phyloP scores from a whole-genome alignment of 2,329 filamentous ascomycete species.

The Colletotrichum sp. region DNA sequence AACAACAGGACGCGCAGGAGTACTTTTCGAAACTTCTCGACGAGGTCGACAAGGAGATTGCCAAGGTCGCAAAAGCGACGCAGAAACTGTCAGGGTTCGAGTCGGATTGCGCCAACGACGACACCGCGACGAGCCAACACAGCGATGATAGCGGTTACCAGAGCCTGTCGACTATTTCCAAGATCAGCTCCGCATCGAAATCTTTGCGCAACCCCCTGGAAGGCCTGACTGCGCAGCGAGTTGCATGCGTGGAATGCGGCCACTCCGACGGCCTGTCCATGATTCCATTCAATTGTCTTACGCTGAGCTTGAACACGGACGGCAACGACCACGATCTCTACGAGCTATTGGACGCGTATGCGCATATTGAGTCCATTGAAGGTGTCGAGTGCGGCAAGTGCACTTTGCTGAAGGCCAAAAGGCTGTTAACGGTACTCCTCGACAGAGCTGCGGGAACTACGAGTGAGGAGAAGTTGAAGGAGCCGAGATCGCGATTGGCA shows the following conservation, averaged over 20 bases:
- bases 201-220: constrained; percentile 78
- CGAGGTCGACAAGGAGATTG: constrained; percentile 80
- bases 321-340: constrained; percentile 71
- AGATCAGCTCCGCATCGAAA: constrained; percentile 31
- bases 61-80: constrained; percentile 47
- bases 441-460: constrained; percentile 39
- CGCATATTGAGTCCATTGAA: constrained; percentile 82
- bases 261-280: constrained; percentile 88
- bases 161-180: constrained; percentile 45
- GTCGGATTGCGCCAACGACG: constrained; percentile 41
- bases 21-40: constrained; percentile 92
- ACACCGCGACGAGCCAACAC: constrained; percentile 49
- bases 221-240: constrained; percentile 84
- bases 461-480: constrained; percentile 56
- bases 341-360: constrained; percentile 84
- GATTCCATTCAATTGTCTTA: constrained; percentile 93
- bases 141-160: constrained; percentile 65
- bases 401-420: constrained; percentile 69
- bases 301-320: constrained; percentile 75
- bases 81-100: constrained; percentile 44
- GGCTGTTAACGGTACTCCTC: constrained; percentile 52
- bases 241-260: constrained; percentile 85
- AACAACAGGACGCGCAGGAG: constrained; percentile 97
- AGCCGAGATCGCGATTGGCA: constrained; percentile 61
- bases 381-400: constrained; percentile 93